Percentiles rank a stretch among this genome's conserved stretches.
Conservation (phyloP, 805 yeast genomes). For the Starmerella roubikii region DNA sequence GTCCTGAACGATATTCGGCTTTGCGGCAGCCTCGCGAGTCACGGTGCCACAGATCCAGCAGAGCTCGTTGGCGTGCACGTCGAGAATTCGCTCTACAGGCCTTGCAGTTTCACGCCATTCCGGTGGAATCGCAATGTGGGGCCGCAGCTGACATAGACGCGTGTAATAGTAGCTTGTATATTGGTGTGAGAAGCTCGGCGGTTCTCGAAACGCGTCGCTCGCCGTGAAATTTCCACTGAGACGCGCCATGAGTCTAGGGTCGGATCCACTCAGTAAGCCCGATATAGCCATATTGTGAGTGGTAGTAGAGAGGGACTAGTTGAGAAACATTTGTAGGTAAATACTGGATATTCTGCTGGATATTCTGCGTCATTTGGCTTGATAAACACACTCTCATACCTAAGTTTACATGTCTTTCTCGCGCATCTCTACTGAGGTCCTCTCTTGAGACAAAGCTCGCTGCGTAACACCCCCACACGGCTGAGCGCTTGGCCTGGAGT, state of each 20-base stretch:
- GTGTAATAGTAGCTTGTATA: slow-evolving; percentile 43
- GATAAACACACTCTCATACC: no score
- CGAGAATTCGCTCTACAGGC: slow-evolving; percentile 38
- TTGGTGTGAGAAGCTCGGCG: slow-evolving; percentile 29
- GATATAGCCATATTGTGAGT: no score
- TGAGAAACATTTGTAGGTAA: no score
- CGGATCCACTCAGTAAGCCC: no score
- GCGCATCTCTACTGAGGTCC: no score
- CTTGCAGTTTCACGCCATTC: slow-evolving; percentile 44
- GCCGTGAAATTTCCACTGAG: slow-evolving; percentile 5
- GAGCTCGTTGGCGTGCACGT: slow-evolving; percentile 45
- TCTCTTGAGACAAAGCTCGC: no score
- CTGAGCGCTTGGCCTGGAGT: no score
- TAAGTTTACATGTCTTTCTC: no score
- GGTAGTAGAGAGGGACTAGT: no score
- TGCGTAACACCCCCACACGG: no score
- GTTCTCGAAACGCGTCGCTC: slow-evolving; percentile 8
- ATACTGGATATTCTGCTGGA: no score
- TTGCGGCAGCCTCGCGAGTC: slow-evolving; percentile 68
- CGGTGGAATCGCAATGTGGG: slow-evolving; percentile 36
- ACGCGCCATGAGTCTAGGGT: not conserved
- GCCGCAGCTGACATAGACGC: slow-evolving; percentile 37
- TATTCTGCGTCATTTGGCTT: no score
- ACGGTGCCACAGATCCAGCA: slow-evolving; percentile 83
- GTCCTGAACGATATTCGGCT: slow-evolving; percentile 74